phyloP scores from a whole-genome alignment of 2,329 filamentous ascomycete genomes.

The Phaeoacremonium minimum region DNA sequence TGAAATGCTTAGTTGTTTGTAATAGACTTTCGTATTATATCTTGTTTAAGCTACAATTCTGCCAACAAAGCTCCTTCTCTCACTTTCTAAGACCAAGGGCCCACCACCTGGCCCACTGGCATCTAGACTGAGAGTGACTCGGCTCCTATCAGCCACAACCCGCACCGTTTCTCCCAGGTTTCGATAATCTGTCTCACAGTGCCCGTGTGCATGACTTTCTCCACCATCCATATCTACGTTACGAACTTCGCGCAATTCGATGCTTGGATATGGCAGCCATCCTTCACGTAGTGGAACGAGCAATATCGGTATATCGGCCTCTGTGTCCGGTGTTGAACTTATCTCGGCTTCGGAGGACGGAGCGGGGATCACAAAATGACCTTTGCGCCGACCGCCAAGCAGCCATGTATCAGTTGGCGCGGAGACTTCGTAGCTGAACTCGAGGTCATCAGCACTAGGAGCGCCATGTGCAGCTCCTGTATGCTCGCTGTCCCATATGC shows the following conservation, averaged over 20 bases:
- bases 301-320: constrained; percentile 62
- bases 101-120: constrained; percentile 61
- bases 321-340: constrained; percentile 39
- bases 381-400: constrained; percentile 74
- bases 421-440: constrained; percentile 81
- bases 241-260: constrained; percentile 68
- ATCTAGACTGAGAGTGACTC: constrained; percentile 70
- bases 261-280: constrained; percentile 67
- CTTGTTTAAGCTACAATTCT: constrained; percentile 28
- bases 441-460: constrained; percentile 41
- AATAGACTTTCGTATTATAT: too few relatives aligned
- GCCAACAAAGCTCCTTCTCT: constrained; percentile 31
- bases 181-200: constrained; percentile 76
- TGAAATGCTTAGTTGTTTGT: too few relatives aligned
- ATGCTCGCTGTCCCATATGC: constrained; percentile 52
- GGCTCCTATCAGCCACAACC: constrained; percentile 66
- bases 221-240: constrained; percentile 11
- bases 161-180: constrained; percentile 74
- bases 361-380: constrained; percentile 64
- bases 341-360: constrained; percentile 12
- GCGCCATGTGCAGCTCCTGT: constrained; percentile 16
- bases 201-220: constrained; percentile 21
- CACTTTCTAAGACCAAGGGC: constrained; percentile 62
- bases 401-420: constrained; percentile 76
- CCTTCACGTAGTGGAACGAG: constrained; percentile 79